Conservation (phyloP, 352 stramenopile genomes). For the Globisporangium viniferum region DNA sequence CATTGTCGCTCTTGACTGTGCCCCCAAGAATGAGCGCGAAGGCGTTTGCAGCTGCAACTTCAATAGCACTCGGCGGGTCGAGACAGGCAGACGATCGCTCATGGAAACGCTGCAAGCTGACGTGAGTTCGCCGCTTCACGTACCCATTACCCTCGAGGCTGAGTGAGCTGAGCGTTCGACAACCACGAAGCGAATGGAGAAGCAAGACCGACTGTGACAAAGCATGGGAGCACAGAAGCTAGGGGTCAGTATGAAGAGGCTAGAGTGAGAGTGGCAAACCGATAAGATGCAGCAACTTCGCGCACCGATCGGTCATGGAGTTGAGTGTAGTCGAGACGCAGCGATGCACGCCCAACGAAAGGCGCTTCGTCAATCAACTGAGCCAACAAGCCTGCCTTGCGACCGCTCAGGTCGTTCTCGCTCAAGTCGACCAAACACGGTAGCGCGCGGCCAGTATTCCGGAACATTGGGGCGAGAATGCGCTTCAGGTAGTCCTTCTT, state of each 20-base stretch:
- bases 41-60: conserved; percentile 37
- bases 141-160: conserved; percentile 74
- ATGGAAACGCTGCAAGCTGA: conserved; percentile 16
- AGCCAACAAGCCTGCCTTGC: conserved; percentile 43
- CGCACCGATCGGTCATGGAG: conserved; percentile 61
- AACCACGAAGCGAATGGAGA: conserved; percentile 54
- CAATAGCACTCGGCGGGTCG: conserved; percentile 23
- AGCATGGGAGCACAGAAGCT: neutral
- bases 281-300: too few relatives aligned
- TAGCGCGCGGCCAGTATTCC: conserved; percentile 39
- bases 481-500: conserved; percentile 45
- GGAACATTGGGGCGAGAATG: conserved; percentile 66
- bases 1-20: neutral
- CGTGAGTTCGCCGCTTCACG: conserved; percentile 27
- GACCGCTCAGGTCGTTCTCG: conserved; percentile 66
- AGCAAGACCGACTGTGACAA: conserved; percentile 44
- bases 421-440: conserved; percentile 62
- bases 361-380: conserved; percentile 47
- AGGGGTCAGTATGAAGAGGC: neutral
- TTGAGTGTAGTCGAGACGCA: conserved; percentile 53
- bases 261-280: neutral
- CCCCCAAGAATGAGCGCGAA: conserved; percentile 42
- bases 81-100: conserved; percentile 6
- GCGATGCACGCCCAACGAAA: conserved; percentile 30
- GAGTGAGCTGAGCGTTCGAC: conserved; percentile 47